Evolutionary conservation across 2,329 filamentous ascomycete genomes (phyloP), one percentile per base, ranked within the genome.

Genomic region (Monosporascus sp.): DNA sequence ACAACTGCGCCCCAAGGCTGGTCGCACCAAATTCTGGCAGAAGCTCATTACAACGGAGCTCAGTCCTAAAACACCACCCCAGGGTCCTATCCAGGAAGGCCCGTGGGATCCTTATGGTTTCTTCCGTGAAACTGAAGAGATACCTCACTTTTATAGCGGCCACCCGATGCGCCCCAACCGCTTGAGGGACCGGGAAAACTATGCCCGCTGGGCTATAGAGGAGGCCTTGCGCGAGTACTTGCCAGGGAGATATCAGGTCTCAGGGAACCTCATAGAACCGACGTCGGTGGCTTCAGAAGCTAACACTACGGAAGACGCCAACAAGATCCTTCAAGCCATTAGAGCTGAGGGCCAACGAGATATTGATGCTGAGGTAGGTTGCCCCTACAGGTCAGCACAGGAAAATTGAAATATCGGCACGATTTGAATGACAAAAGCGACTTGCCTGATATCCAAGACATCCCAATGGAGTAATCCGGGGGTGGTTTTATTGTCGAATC

Each of bases 301-400:
- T 1, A 38, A 45, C 3, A 47, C 51, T 7, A 8, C 17, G 24
- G 38, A 20, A 35, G n/a, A 49, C 11, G 27, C 55, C 0, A 53
- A 56, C 8, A 35, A 58, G 17, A n/a, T 65, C 8, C 27, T 49
- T 5, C 52, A 57, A n/a, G 52, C 50, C 2, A 54, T 65, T 14
- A 52, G 37, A 24, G 56, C 60, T 6, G 60, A 59, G 11, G 58
- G 35, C 1, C 61, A 64, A 18, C 55, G 56, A n/a, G 63, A 65
- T 11, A 52, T 65, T 5, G 63, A 65, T 47, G 48, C 44, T 2
- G 62, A 64, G 57, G 63, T 61, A 58, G 3, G 50, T 49, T 8
- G 4, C 38, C 14, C 31, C 31, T 1, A 35, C 31, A 5, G 5
- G 11, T 35, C 9, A 35, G 11, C 31, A 14, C 11, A 35, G 9